A percentile compares a stretch with the other conserved stretches of the same genome.
phyloP scores from a whole-genome alignment of 495 filamentous ascomycete genomes.

The Podospora appendiculata region DNA sequence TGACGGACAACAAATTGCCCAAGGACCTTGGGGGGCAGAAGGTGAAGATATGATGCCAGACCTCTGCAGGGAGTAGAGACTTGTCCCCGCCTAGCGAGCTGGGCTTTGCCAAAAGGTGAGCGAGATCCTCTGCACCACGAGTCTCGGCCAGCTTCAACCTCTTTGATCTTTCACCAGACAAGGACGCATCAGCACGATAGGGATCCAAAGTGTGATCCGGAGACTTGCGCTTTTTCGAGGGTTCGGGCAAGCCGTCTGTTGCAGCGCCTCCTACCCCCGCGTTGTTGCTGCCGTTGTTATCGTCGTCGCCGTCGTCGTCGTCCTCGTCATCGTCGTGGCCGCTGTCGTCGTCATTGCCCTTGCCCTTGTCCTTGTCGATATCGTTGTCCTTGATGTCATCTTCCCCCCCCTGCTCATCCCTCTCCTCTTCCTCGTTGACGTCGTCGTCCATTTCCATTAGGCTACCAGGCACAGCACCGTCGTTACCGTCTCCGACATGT shows the following conservation, averaged over 20 bases:
- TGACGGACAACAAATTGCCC: constrained; percentile 42
- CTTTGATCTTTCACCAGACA: constrained; percentile 16
- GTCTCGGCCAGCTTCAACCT: constrained; percentile 29
- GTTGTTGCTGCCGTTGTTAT: not conserved
- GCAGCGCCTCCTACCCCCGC: constrained; percentile 1
- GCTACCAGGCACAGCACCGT: not conserved
- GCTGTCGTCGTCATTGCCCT: not conserved
- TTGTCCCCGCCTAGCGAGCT: constrained; percentile 15
- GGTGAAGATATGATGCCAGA: constrained; percentile 51
- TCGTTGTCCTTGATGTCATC: not conserved
- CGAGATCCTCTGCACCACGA: constrained; percentile 2
- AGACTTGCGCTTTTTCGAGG: constrained; percentile 34
- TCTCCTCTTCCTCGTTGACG: too few species aligned
- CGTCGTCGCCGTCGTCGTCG: not conserved
- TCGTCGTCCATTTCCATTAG: constrained; percentile 1
- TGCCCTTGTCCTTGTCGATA: not conserved
- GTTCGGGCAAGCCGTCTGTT: constrained; percentile 1
- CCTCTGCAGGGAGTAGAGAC: constrained; percentile 39
- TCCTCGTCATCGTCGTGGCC: not conserved
- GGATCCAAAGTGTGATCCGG: constrained; percentile 1
- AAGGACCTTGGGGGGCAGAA: constrained; percentile 43
- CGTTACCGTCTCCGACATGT: not conserved
- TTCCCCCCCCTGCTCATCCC: not conserved
- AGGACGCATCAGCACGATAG: not conserved
- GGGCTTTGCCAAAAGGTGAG: constrained; percentile 4